A percentile compares a stretch with the other conserved stretches of the same genome.
phyloP scores from a whole-genome alignment of 2,329 filamentous ascomycete species.

The Colletotrichum plurivorum region DNA sequence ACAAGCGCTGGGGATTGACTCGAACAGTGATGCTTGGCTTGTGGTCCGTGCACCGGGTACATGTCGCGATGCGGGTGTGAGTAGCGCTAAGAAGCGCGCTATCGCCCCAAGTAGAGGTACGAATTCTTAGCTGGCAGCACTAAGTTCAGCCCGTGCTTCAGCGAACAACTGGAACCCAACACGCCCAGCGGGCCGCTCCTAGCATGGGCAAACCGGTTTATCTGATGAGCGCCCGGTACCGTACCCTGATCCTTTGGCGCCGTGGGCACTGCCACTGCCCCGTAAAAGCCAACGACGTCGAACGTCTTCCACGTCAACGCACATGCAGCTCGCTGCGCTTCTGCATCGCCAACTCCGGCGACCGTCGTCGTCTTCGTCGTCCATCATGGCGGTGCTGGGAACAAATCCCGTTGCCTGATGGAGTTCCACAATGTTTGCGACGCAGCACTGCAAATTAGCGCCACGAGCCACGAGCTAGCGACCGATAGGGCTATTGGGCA shows the following conservation, averaged over 20 bases:
- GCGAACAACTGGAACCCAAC: not conserved
- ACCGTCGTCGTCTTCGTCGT: not conserved
- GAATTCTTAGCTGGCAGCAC: too few species aligned
- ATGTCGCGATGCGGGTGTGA: not conserved
- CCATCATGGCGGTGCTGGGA: conserved; percentile 3
- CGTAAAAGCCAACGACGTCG: not conserved
- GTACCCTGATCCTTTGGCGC: not conserved
- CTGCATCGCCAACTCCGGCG: conserved; percentile 25
- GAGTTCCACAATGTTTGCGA: not conserved
- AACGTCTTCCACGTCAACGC: conserved; percentile 27
- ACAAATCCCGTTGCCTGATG: conserved; percentile 28
- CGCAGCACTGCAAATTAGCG: conserved; percentile 20
- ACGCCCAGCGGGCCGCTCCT: conserved; percentile 13
- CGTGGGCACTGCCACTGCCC: conserved; percentile 7
- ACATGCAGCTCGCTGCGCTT: conserved; percentile 8
- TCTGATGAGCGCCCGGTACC: not conserved
- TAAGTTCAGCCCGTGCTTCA: conserved; percentile 2
- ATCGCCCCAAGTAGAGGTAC: not conserved
- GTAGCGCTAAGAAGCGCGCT: conserved; percentile 4
- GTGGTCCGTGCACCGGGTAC: too few species aligned
- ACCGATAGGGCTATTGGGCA: conserved; percentile 32
- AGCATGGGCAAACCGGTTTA: conserved; percentile 3
- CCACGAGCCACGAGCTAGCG: conserved; percentile 20
- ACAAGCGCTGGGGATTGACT: too few species aligned
- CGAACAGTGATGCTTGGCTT: too few species aligned